Conservation (phyloP, 1,284 basidiomycete genomes). For the Ceratorhiza oryzae-sativae region DNA sequence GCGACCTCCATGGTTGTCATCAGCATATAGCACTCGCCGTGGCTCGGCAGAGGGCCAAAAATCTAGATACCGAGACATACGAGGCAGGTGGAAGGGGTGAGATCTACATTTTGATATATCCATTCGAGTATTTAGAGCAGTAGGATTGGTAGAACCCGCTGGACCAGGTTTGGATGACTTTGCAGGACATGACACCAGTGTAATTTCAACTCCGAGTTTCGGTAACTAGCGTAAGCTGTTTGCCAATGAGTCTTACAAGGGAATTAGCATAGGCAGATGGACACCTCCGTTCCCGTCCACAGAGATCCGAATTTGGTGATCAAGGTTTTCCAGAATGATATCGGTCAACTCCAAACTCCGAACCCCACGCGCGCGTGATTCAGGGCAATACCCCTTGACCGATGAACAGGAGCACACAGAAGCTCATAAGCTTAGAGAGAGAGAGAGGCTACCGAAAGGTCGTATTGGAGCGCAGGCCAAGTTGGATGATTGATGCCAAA, state of each 20-base stretch:
- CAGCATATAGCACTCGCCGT: neutral
- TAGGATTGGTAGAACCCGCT: neutral
- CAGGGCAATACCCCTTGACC: neutral
- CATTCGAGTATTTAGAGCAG: slow-evolving; percentile 14
- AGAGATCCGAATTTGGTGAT: slow-evolving; percentile 6
- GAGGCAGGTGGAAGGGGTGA: neutral
- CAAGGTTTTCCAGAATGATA: neutral
- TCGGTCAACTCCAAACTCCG: neutral
- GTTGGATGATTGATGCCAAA: neutral
- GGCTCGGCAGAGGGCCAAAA: slow-evolving; percentile 1
- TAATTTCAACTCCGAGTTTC: neutral
- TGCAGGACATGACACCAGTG: neutral
- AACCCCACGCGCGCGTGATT: neutral
- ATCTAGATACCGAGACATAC: slow-evolving; percentile 15
- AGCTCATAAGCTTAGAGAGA: neutral
- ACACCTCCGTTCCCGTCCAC: neutral
- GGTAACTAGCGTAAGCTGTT: neutral
- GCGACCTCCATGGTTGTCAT: slow-evolving; percentile 28
- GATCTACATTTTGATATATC: neutral
- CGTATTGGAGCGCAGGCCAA: neutral
- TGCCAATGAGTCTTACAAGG: neutral
- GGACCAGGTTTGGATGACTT: neutral
- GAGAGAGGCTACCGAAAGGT: neutral
- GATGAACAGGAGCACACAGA: too few species aligned
- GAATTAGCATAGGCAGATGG: neutral